These are phyloP conservation scores for Rhynchosporium graminicola DNA, from an alignment of 2,329 filamentous ascomycete species.

Conservation along the genomic window DNA sequence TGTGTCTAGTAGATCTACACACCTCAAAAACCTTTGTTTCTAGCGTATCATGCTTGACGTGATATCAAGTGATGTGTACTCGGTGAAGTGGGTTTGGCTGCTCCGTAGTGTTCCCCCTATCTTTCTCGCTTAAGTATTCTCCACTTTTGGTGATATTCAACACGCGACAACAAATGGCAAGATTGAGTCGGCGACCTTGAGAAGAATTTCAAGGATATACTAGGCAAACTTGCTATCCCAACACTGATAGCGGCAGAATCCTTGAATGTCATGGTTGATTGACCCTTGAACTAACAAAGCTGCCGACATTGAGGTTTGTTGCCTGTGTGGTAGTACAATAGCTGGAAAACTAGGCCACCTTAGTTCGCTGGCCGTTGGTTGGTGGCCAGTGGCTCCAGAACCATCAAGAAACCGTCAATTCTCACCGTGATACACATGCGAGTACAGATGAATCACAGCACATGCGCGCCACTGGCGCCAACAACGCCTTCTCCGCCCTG, in stretches of 20 bases:
- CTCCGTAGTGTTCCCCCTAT: neutral
- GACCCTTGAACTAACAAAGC: neutral
- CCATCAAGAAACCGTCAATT: neutral
- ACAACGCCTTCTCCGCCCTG: neutral
- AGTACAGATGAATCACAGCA: neutral
- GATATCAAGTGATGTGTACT: neutral
- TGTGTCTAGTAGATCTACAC: slow-evolving; percentile 2
- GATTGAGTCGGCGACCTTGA: slow-evolving; percentile 3
- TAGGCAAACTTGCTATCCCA: neutral
- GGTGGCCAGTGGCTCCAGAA: neutral
- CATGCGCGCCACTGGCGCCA: neutral
- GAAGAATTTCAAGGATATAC: no score
- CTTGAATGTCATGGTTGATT: neutral
- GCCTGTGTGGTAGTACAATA: slow-evolving; percentile 1
- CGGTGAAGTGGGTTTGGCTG: neutral
- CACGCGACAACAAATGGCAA: neutral
- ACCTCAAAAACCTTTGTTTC: neutral
- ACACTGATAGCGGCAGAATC: neutral
- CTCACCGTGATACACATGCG: neutral
- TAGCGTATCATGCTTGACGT: neutral
- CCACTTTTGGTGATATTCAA: neutral
- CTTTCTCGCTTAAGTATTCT: slow-evolving; percentile 5
- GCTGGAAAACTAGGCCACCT: slow-evolving; percentile 1
- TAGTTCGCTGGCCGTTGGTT: neutral
- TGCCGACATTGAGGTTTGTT: slow-evolving; percentile 1